Percentiles rank a stretch among this genome's conserved stretches.
Conservation (phyloP, 1,284 basidiomycete genomes). For the Ganoderma meredithae region DNA sequence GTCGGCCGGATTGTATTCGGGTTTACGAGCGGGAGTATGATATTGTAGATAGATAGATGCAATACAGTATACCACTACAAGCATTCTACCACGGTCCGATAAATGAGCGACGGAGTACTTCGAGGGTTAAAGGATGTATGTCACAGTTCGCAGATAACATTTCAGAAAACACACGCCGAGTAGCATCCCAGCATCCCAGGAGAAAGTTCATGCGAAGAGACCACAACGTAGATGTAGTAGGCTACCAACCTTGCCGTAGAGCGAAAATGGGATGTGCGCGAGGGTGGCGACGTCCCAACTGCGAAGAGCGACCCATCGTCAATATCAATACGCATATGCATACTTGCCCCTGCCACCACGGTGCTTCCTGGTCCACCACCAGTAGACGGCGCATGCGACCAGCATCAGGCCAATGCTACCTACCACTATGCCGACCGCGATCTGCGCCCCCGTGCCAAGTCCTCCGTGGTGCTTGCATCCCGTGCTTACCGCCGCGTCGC, state of each 20-base stretch:
- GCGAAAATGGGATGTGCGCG: background rate
- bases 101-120: background rate
- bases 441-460: slow-evolving; percentile 61
- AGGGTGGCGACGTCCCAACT: background rate
- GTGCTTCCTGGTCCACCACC: slow-evolving; percentile 35
- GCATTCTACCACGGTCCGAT: background rate
- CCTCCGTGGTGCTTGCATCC: slow-evolving; percentile 52
- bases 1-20: background rate
- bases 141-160: background rate
- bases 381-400: slow-evolving; percentile 56
- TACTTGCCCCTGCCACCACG: background rate
- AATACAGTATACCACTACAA: background rate
- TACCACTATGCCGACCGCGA: slow-evolving; percentile 77
- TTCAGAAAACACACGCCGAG: background rate
- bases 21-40: background rate
- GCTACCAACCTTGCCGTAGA: background rate
- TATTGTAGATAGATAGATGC: background rate
- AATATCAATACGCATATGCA: background rate
- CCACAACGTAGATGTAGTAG: background rate
- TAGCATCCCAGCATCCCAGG: background rate
- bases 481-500: slow-evolving; percentile 71
- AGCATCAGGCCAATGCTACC: slow-evolving; percentile 67
- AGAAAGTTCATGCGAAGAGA: background rate
- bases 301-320: background rate
- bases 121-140: background rate